Evolutionary conservation across 1,139 yeast genomes (phyloP), one percentile per base, ranked within the genome.

Genomic region (Geotrichum klebahnii): DNA sequence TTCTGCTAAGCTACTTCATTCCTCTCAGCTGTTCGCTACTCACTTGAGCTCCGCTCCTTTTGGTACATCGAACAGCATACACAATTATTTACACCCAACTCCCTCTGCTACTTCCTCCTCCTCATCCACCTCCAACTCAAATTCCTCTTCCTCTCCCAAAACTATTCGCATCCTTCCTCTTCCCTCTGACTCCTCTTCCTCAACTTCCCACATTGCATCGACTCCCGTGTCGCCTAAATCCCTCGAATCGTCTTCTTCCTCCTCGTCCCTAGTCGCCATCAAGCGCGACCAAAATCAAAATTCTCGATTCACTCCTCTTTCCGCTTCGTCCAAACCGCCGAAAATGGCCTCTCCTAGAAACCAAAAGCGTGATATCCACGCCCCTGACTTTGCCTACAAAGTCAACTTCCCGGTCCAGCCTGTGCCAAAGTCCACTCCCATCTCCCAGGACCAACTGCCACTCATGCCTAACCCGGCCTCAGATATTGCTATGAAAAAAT

Each of bases 401-500:
- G 55, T 62, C 53, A 56, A 58, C 44, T 66, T 49, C 53, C 66
- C 67, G 14, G 59, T 57, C 29, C 58, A 61, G 45, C 35, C 54
- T 1, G 51, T 61, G 17, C 57, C 59, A 8, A 33, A 39, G 4
- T 14, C 32, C n/a, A 39, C 50, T 24, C 55, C 57, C n/a, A 66
- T 71, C 19, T 65, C 67, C 8, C 61, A 62, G 3, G 63, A 66
- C 33, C 72, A 68, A 52, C 55, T 59, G 39, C 56, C 57, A 22
- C 60, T 68, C 49, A 58, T 68, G 19, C 67, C 68, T 19, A 28
- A 48, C 14, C 59, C 67, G 5, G 69, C 68, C 52, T 20, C 28
- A 2, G 68, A 72, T n/a, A 70, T 75, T 44, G 69, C 71, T 24
- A 76, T 74, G 61, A 74, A 79, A 55, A 80, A 81, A 59, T 84